A percentile compares a stretch with the other conserved stretches of the same genome.
Conservation (phyloP, 805 yeast species). For the Barnettozyma siamensis region DNA sequence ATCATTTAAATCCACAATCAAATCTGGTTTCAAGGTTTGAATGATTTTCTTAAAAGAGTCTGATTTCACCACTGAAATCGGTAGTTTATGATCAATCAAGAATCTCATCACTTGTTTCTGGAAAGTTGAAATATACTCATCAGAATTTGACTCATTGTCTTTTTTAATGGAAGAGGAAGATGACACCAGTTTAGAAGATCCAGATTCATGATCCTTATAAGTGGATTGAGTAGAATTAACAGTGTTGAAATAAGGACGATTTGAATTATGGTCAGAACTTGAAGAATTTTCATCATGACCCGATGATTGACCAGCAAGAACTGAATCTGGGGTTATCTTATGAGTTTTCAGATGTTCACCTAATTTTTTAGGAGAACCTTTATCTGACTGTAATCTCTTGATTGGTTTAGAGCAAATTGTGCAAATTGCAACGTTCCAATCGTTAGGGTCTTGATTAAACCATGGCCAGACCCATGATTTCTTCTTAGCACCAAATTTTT, state of each 20-base stretch:
- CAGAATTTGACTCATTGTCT: slow-evolving; percentile 28
- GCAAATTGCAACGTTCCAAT: slow-evolving; percentile 48
- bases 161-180: too few relatives aligned
- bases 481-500: slow-evolving; percentile 54
- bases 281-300: neutral
- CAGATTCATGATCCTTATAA: slow-evolving; percentile 11
- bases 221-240: slow-evolving; percentile 12
- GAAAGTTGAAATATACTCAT: slow-evolving; percentile 39
- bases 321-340: slow-evolving; percentile 33
- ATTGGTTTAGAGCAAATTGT: slow-evolving; percentile 47
- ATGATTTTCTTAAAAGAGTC: slow-evolving; percentile 46
- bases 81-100: slow-evolving; percentile 45
- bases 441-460: slow-evolving; percentile 46
- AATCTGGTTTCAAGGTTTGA: slow-evolving; percentile 43
- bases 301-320: neutral
- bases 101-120: slow-evolving; percentile 47
- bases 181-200: too few relatives aligned
- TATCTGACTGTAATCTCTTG: slow-evolving; percentile 43
- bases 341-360: slow-evolving; percentile 54
- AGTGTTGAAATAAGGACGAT: slow-evolving; percentile 30
- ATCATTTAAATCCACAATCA: slow-evolving; percentile 41
- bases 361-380: slow-evolving; percentile 55
- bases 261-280: slow-evolving; percentile 18
- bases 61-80: slow-evolving; percentile 42
- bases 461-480: slow-evolving; percentile 61